These are phyloP conservation scores for Tulasnella sp. DNA, from an alignment of 768 basidiomycete genomes.

Conservation along the genomic window DNA sequence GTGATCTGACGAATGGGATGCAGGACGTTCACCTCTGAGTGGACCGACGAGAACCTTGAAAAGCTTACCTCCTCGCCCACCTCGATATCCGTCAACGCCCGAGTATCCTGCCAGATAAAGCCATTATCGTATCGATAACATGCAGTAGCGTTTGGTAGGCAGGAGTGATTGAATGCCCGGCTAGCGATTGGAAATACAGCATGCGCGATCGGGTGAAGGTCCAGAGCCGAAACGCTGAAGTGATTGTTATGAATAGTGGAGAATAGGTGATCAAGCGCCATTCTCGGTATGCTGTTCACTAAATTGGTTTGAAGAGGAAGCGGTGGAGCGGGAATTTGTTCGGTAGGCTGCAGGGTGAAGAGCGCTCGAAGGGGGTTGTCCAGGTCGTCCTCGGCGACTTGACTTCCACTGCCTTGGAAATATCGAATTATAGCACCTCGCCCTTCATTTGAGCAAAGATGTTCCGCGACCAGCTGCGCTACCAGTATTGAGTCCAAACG, in stretches of 20 bases:
- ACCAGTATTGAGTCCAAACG: constrained; percentile 49
- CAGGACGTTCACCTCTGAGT: background rate
- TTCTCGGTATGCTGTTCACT: background rate
- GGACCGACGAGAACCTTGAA: background rate
- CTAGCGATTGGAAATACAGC: constrained; percentile 70
- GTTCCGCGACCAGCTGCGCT: constrained; percentile 45
- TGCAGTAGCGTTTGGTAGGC: constrained; percentile 57
- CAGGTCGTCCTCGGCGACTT: background rate
- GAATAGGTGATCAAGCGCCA: constrained; percentile 29
- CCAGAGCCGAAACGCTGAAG: constrained; percentile 56
- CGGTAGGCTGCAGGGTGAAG: constrained; percentile 35
- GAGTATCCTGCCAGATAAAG: constrained; percentile 45
- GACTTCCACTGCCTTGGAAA: background rate
- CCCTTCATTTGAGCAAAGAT: background rate
- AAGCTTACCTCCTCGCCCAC: constrained; percentile 51
- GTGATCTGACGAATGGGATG: constrained; percentile 38
- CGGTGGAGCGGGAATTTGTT: constrained; percentile 20
- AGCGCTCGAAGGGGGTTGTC: constrained; percentile 28
- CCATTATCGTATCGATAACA: constrained; percentile 32
- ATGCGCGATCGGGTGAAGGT: constrained; percentile 56
- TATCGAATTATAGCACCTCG: background rate
- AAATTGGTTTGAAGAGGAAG: background rate
- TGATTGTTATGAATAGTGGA: constrained; percentile 71
- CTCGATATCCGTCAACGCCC: constrained; percentile 46
- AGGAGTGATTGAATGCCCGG: constrained; percentile 75